These are phyloP conservation scores for Colletotrichum siamense DNA, from an alignment of 2,329 filamentous ascomycete genomes.

Conservation along the genomic window DNA sequence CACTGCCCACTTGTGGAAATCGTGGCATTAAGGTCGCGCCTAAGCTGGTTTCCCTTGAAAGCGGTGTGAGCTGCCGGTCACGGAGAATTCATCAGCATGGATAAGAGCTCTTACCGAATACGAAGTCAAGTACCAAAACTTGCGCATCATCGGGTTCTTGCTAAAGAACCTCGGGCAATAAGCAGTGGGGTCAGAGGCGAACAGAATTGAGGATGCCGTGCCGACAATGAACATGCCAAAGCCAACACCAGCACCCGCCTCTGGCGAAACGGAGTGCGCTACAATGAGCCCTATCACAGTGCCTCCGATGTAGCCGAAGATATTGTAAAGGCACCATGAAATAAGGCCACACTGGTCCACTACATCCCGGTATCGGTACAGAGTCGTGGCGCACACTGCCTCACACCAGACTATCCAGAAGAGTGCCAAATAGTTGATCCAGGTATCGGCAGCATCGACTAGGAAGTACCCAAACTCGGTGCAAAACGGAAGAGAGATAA, in stretches of 20 bases:
- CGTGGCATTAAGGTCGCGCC: slow-evolving; percentile 13
- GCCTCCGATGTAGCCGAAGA: slow-evolving; percentile 52
- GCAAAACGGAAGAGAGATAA: slow-evolving; percentile 58
- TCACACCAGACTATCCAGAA: slow-evolving; percentile 58
- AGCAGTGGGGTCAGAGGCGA: slow-evolving; percentile 29
- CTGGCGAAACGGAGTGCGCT: slow-evolving; percentile 46
- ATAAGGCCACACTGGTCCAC: slow-evolving; percentile 45
- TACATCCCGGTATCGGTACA: slow-evolving; percentile 54
- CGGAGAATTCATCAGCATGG: too few relatives aligned
- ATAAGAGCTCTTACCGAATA: neutral
- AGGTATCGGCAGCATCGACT: slow-evolving; percentile 56
- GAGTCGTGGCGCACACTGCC: slow-evolving; percentile 53
- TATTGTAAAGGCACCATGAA: slow-evolving; percentile 44
- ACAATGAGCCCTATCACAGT: slow-evolving; percentile 52
- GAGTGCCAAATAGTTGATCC: slow-evolving; percentile 56
- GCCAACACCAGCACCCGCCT: slow-evolving; percentile 50
- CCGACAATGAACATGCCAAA: slow-evolving; percentile 52
- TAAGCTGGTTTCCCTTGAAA: neutral
- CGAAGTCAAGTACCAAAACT: slow-evolving; percentile 1
- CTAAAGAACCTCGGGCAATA: neutral
- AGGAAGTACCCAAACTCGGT: slow-evolving; percentile 59
- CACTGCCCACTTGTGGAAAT: slow-evolving; percentile 4
- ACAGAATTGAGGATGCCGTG: slow-evolving; percentile 31
- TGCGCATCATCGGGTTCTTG: neutral
- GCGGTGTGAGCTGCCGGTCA: too few relatives aligned